Base-by-base conservation (phyloP, 805 yeast species). In the Brettanomyces anomalus region DNA sequence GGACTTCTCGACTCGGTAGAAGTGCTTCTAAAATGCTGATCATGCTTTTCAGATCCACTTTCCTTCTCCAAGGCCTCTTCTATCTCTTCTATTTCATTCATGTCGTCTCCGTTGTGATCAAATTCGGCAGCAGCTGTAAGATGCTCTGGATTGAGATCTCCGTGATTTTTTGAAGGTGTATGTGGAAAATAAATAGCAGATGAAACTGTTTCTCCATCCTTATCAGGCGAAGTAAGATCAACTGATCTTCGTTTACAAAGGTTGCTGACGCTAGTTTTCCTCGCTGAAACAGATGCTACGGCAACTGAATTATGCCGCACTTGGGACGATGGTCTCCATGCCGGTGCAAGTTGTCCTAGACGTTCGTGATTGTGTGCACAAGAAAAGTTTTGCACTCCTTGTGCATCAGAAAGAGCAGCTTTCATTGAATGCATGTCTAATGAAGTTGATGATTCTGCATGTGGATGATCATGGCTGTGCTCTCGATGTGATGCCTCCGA, bases 171-270 rank as follows among this genome's bases (percentile, higher is more conserved):
- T 18, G 59, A 60, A 15, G 79, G 74, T 3, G 76, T 13, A 55
- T 81, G 85, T 3, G 88, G 88, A 44, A 78, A 71, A 54, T 80
- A 81, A 1, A 85, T 79, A 1, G 86, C 87, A 2, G 83, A 76
- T 0, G 84, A 77, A 0, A 79, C 74, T 0, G 85, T 85, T 45
- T 80, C 81, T 37, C 76, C 50, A 35, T 35, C 37, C 13, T 7
- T 7, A 3, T 24, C 28, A 24, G 28, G 10, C 28, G 10, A 24
- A 24, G 28, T 24, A 11, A 24, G 28, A 11, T 24, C 28, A 1
- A 24, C 28, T 11, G 28, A 24, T 24, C 28, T 24, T 24, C 28
- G 28, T 11, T 24, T 24, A 11, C 28, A 24, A 24, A 24, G 28
- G 10, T 24, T 24, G 10, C 10, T 11, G 28, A 11, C 2, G 28